Conservation (phyloP, 305 asterid genomes). For the Fraxinus sp. region DNA sequence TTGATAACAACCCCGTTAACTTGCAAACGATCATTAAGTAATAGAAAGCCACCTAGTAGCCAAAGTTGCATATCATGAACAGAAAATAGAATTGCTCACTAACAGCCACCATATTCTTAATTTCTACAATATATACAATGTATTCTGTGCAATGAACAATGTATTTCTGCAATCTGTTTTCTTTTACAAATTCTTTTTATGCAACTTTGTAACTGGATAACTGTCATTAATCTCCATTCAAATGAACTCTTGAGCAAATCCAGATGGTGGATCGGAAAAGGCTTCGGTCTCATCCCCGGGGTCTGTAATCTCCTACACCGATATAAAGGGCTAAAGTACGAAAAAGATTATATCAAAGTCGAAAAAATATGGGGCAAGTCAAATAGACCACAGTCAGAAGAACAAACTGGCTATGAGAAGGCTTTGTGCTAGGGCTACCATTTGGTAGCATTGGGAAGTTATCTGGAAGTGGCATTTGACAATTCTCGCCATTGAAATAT, state of each 20-base stretch:
- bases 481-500: slow-evolving; percentile 64
- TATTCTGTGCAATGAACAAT: background rate
- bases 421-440: slow-evolving; percentile 19
- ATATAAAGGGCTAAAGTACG: background rate
- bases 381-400: slow-evolving; percentile 29
- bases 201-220: background rate
- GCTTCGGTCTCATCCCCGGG: background rate
- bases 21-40: no score
- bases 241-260: background rate
- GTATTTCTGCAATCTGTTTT: background rate
- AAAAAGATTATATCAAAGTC: slow-evolving; percentile 15
- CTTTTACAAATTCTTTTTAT: background rate
- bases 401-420: background rate
- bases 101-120: background rate
- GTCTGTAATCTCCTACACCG: background rate
- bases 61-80: background rate
- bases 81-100: background rate
- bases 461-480: slow-evolving; percentile 74
- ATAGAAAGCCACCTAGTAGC: background rate
- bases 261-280: background rate
- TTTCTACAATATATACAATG: background rate
- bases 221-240: background rate
- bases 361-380: slow-evolving; percentile 11
- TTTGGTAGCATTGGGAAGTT: slow-evolving; percentile 62
- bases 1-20: no score